Percentiles rank a stretch among this genome's conserved stretches.
Conservation (phyloP, 305 asterid species). For the Fraxinus platypoda region DNA sequence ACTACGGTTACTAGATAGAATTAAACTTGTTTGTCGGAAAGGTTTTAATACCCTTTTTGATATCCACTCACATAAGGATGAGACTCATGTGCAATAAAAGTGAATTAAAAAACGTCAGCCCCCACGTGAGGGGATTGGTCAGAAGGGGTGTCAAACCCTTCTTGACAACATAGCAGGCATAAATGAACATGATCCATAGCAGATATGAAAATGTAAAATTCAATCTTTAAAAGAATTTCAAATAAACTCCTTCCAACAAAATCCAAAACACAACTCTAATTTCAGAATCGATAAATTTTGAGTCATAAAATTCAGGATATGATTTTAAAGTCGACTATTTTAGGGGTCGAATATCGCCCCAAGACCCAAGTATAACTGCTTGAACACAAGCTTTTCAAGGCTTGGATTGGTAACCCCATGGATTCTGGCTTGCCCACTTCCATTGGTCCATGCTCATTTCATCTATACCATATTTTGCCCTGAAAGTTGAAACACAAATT, state of each 20-base stretch:
- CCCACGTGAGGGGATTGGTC: not conserved
- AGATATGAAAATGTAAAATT: not conserved
- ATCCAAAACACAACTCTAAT: conserved; percentile 19
- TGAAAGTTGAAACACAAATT: conserved; percentile 16
- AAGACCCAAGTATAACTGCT: not conserved
- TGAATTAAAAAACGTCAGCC: not conserved
- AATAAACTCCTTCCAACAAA: not conserved
- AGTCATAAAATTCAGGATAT: not conserved
- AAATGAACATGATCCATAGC: not conserved
- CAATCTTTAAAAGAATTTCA: not conserved
- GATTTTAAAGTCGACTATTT: not conserved
- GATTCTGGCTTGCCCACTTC: conserved; percentile 94
- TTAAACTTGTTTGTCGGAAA: not conserved
- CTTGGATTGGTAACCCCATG: conserved; percentile 70
- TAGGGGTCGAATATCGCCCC: not conserved
- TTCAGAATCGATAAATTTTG: not conserved
- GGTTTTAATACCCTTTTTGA: not conserved
- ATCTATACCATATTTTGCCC: conserved; percentile 74
- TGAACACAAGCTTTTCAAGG: conserved; percentile 32
- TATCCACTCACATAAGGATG: not conserved
- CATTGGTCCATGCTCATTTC: conserved; percentile 96
- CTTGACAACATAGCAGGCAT: no score
- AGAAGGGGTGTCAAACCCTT: not conserved
- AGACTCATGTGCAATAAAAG: not conserved
- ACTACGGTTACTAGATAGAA: not conserved